phyloP scores from a whole-genome alignment of 2,329 filamentous ascomycete genomes.

The Thelonectria discophora region DNA sequence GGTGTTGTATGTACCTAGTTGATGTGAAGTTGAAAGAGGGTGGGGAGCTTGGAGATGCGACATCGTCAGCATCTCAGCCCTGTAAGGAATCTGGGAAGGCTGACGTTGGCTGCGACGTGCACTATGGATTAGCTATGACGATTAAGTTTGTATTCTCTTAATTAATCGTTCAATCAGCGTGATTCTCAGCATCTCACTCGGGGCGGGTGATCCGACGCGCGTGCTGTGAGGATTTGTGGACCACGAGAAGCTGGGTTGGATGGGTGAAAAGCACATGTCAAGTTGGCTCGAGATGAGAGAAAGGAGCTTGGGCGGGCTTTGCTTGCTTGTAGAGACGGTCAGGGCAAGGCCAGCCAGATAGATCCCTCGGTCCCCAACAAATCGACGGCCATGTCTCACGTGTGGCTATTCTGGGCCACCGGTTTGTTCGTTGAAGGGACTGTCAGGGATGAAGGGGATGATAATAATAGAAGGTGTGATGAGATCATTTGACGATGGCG shows the following conservation, averaged over 20 bases:
- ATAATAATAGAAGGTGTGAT: slow-evolving; percentile 18
- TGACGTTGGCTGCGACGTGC: background rate
- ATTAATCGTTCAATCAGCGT: background rate
- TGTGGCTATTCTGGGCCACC: slow-evolving; percentile 10
- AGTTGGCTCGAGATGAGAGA: background rate
- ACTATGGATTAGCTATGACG: background rate
- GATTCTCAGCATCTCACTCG: background rate
- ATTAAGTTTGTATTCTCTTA: slow-evolving; percentile 7
- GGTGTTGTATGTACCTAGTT: background rate
- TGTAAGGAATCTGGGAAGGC: background rate
- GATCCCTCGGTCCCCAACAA: slow-evolving; percentile 37
- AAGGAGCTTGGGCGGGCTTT: background rate
- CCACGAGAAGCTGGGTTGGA: slow-evolving; percentile 1
- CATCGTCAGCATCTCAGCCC: background rate
- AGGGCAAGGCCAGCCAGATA: slow-evolving; percentile 19
- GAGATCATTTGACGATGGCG: slow-evolving; percentile 14
- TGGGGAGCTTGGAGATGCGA: background rate
- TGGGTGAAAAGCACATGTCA: slow-evolving; percentile 3
- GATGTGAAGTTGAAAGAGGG: background rate
- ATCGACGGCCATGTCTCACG: slow-evolving; percentile 15
- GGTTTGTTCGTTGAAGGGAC: background rate
- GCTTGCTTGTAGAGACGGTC: background rate
- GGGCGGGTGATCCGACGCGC: slow-evolving; percentile 8
- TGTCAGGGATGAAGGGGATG: slow-evolving; percentile 18
- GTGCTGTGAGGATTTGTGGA: slow-evolving; percentile 9